Evolutionary conservation across 306 rosid species (phyloP).

Genomic region (Inga oerstediana): DNA sequence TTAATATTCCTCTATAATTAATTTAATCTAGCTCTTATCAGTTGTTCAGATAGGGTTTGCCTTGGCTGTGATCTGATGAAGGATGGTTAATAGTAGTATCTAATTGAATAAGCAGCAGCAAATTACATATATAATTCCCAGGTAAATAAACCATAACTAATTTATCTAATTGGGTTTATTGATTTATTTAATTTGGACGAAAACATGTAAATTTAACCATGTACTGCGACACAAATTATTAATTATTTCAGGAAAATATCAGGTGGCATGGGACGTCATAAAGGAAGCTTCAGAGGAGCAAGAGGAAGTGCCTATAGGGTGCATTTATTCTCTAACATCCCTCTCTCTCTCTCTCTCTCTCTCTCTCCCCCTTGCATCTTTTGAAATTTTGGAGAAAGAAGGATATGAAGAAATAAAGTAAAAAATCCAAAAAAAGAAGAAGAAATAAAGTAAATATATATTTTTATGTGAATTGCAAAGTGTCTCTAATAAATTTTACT

Average conservation of each 20-base stretch:
- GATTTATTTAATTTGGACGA: background rate
- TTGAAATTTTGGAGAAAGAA: background rate
- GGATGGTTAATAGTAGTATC: background rate
- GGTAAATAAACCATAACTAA: background rate
- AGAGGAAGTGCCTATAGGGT: slow-evolving; percentile 78
- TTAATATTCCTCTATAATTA: background rate
- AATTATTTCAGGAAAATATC: slow-evolving; percentile 19
- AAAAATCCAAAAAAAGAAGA: no score
- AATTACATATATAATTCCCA: background rate
- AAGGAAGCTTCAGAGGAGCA: slow-evolving; percentile 53
- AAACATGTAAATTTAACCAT: background rate
- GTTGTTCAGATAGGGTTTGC: background rate
- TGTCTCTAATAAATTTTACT: no score
- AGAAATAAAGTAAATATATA: no score
- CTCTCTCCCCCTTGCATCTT: no score
- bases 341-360: no score
- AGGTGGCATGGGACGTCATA: slow-evolving; percentile 43
- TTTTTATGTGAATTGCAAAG: background rate
- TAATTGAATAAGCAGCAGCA: background rate
- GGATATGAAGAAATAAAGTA: background rate
- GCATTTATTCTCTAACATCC: background rate
- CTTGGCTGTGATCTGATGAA: background rate
- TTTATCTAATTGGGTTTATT: background rate
- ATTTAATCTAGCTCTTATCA: background rate
- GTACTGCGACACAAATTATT: background rate